Conservation (phyloP, 2,329 filamentous ascomycete species). For the Claviceps lovelessii region DNA sequence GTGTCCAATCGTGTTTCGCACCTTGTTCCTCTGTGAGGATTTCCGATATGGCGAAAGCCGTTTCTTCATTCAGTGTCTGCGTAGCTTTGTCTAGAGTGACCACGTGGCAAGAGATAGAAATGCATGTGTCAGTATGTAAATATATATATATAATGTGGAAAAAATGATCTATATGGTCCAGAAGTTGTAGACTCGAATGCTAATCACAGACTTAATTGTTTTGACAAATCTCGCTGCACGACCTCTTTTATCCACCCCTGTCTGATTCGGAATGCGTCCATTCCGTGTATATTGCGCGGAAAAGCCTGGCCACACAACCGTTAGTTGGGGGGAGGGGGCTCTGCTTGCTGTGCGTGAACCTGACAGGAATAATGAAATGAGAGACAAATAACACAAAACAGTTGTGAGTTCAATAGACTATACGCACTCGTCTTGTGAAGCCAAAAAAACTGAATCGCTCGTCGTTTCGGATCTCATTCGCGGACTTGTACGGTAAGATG, state of each 20-base stretch:
- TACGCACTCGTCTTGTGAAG: not conserved
- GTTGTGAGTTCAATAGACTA: not conserved
- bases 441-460: not conserved
- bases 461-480: not conserved
- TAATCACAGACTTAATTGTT: not conserved
- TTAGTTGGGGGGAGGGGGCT: too few species aligned
- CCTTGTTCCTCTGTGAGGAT: not conserved
- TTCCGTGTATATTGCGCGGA: not conserved
- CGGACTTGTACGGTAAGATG: not conserved
- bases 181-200: not conserved
- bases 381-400: not conserved
- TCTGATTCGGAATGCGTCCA: not conserved
- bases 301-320: not conserved
- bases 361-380: too few species aligned
- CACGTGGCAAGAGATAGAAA: not conserved
- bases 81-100: not conserved
- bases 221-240: not conserved
- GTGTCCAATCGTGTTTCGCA: not conserved
- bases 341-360: not conserved
- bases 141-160: too few species aligned
- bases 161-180: not conserved
- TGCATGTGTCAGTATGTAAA: not conserved
- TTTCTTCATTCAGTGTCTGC: not conserved
- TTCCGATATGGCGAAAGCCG: not conserved
- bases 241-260: not conserved